Evolutionary conservation across 2,329 filamentous ascomycete genomes (phyloP).

Genomic region (Diplodia intermedia): DNA sequence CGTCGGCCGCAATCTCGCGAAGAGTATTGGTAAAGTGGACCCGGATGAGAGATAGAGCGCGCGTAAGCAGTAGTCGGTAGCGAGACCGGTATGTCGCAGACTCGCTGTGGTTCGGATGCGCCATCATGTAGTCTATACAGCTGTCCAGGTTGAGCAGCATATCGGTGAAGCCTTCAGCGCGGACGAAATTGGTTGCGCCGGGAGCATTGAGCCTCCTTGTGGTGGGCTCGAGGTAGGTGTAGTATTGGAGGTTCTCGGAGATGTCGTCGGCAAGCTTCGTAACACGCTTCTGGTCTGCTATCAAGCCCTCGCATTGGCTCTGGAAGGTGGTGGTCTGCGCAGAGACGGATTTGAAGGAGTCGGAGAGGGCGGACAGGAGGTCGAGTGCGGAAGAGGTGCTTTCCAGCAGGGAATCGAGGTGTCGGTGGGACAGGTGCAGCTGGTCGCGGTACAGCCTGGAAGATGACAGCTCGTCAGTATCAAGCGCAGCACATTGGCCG

Average conservation of each 20-base stretch:
- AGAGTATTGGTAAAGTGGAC: slow-evolving; percentile 70
- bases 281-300: slow-evolving; percentile 81
- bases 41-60: slow-evolving; percentile 70
- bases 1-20: slow-evolving; percentile 67
- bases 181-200: slow-evolving; percentile 83
- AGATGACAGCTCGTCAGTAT: slow-evolving; percentile 28
- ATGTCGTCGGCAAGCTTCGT: slow-evolving; percentile 82
- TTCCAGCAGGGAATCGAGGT: slow-evolving; percentile 78
- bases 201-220: slow-evolving; percentile 91
- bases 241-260: slow-evolving; percentile 90
- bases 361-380: slow-evolving; percentile 78
- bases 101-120: slow-evolving; percentile 84
- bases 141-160: slow-evolving; percentile 87
- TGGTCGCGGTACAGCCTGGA: slow-evolving; percentile 78
- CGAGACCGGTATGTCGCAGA: slow-evolving; percentile 85
- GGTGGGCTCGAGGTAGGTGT: slow-evolving; percentile 89
- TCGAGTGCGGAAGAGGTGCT: slow-evolving; percentile 79
- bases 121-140: slow-evolving; percentile 90
- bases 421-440: slow-evolving; percentile 77
- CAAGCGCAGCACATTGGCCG: background rate
- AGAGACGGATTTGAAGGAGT: slow-evolving; percentile 87
- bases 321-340: slow-evolving; percentile 92
- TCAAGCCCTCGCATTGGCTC: slow-evolving; percentile 85
- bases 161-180: slow-evolving; percentile 82
- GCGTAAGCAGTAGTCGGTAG: slow-evolving; percentile 80